Base-by-base conservation (phyloP, 352 stramenopile species). In the Pythium sp. region DNA sequence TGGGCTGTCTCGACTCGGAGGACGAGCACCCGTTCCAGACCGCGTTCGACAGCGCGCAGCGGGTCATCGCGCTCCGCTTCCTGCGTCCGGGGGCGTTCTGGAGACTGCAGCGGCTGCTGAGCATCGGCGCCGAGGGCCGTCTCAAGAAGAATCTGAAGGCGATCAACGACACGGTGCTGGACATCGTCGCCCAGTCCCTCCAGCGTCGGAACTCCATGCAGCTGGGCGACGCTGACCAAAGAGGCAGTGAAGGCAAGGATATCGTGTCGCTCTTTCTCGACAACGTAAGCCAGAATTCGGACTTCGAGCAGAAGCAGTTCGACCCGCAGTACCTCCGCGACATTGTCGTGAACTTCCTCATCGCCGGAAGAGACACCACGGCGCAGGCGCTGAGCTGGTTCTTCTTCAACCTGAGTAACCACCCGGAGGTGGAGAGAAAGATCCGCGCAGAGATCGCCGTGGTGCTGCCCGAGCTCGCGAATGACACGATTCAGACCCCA, bases 291-390 rank as follows among this genome's bases (percentile, higher is more conserved):
- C 20, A 64, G 20, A 58, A 65, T 11, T 3, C 43, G 2, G 64
- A 63, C 0, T 54, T 41, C 0, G 34, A 4, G 26, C 62, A 2
- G 55, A 58, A 5, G 11, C 28, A 36, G 9, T 76, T 82, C 34
- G 75, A 84, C 28, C 70, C 74, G 6, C 60, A 62, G 7, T 84
- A 75, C 34, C 36, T 94, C 22, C 84, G 84, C 28, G 84, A 94
- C 68, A 77, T 95, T 20, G 79, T 91, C 15, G 73, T 95, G 30
- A 92, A 87, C 46, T 89, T 94, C 68, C 57, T 96, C 7, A 74
- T 96, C 56, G 86, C 85, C 60, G 88, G 88, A 12, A 74, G 87
- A 8, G 87, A 96, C 69, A 92, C 87, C 0, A 93, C 83, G 1
- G 82, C 87, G 5, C 83, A 86, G 47, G 74, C 82, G 9, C 66